Evolutionary conservation across 345 rosid species (phyloP).

Genomic region (Mallotus nudiflorus): DNA sequence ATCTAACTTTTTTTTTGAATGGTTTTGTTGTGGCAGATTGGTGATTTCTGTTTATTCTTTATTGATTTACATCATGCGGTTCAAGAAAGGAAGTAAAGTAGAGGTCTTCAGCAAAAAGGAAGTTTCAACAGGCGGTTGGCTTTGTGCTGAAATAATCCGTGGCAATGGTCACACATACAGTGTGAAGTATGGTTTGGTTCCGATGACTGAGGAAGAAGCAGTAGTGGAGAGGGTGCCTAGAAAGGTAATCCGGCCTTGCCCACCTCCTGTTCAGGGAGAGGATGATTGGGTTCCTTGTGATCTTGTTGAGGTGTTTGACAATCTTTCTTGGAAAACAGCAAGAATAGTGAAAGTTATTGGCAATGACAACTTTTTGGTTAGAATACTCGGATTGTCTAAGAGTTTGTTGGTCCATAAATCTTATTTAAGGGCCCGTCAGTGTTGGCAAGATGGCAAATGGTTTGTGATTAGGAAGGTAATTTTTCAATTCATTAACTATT

Average conservation of each 20-base stretch:
- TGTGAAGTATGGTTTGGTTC: constrained; percentile 38
- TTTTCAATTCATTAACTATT: not conserved
- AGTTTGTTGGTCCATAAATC: constrained; percentile 37
- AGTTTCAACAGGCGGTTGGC: constrained; percentile 54
- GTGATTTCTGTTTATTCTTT: not conserved
- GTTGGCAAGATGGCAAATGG: constrained; percentile 64
- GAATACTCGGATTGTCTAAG: constrained; percentile 41
- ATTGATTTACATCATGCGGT: constrained; percentile 43
- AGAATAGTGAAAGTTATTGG: constrained; percentile 31
- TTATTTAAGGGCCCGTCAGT: constrained; percentile 53
- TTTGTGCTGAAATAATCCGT: constrained; percentile 50
- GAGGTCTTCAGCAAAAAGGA: constrained; percentile 57
- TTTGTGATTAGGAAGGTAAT: constrained; percentile 41
- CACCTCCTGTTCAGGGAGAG: constrained; percentile 30
- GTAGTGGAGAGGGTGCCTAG: constrained; percentile 53
- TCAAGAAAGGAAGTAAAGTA: constrained; percentile 57
- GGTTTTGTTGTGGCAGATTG: constrained; percentile 2
- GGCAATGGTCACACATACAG: constrained; percentile 59
- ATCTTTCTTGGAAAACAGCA: constrained; percentile 58
- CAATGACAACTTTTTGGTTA: constrained; percentile 35
- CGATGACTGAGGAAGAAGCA: not conserved
- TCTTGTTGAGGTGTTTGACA: constrained; percentile 54
- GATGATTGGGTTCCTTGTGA: constrained; percentile 55
- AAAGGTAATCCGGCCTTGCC: constrained; percentile 62
- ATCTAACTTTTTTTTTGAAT: not conserved